A percentile compares a stretch with the other conserved stretches of the same genome.
phyloP scores from a whole-genome alignment of 768 basidiomycete genomes.

The Collybia mongolica region DNA sequence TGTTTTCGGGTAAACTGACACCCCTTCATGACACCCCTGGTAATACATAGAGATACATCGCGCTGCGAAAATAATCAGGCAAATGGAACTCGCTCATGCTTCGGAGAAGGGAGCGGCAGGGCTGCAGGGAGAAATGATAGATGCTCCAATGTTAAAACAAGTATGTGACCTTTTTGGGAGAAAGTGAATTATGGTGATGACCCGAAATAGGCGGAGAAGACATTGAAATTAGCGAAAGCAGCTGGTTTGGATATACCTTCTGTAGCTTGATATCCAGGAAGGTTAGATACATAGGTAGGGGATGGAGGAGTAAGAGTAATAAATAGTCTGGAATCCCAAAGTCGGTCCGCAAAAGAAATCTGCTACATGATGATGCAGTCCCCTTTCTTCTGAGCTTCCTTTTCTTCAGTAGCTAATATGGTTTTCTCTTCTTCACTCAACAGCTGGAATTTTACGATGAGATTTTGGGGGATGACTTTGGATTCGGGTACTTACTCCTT shows the following conservation, averaged over 20 bases:
- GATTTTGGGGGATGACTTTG: neutral
- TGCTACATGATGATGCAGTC: constrained; percentile 60
- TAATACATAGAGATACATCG: constrained; percentile 60
- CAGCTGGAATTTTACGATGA: constrained; percentile 31
- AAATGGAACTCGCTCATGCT: constrained; percentile 59
- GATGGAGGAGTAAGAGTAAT: neutral
- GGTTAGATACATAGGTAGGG: neutral
- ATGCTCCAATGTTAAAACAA: constrained; percentile 90
- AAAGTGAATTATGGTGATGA: neutral
- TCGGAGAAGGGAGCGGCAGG: constrained; percentile 68
- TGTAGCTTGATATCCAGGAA: neutral
- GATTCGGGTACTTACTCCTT: constrained; percentile 53
- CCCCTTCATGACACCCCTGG: constrained; percentile 20
- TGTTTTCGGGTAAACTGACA: neutral
- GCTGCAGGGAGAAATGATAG: constrained; percentile 83
- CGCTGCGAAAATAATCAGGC: constrained; percentile 68
- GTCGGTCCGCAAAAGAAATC: no score
- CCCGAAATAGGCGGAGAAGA: constrained; percentile 38
- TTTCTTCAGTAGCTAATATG: constrained; percentile 52
- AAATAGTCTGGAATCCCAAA: neutral
- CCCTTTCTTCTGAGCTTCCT: constrained; percentile 41
- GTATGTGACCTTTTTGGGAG: constrained; percentile 25
- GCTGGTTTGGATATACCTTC: constrained; percentile 55
- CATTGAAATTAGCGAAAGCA: constrained; percentile 48
- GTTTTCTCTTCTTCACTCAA: constrained; percentile 65